Percentiles rank a stretch among this genome's conserved stretches.
Evolutionary conservation across 768 basidiomycete genomes (phyloP).

Genomic region (Exsudoporus frostii): DNA sequence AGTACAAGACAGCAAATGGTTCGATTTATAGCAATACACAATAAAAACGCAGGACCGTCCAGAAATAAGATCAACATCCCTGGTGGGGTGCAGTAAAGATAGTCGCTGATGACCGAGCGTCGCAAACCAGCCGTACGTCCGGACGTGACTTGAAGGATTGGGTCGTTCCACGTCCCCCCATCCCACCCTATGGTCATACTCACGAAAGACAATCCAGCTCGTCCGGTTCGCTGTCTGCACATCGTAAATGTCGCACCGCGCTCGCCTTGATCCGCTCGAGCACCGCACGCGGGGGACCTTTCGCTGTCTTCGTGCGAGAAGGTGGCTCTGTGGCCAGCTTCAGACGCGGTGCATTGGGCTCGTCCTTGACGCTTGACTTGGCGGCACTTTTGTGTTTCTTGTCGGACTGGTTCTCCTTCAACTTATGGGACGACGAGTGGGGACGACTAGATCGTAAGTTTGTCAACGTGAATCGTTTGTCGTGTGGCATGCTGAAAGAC

Average conservation of each 20-base stretch:
- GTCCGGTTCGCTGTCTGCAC: conserved; percentile 38
- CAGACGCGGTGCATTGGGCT: not conserved
- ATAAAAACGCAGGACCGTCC: not conserved
- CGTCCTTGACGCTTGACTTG: not conserved
- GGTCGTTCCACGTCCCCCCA: not conserved
- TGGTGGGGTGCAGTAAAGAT: not conserved
- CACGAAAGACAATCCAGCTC: conserved; percentile 46
- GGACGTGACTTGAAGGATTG: not conserved
- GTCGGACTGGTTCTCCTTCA: conserved; percentile 34
- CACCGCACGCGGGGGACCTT: conserved; percentile 39
- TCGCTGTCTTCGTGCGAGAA: conserved; percentile 15
- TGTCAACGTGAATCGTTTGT: not conserved
- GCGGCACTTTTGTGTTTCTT: not conserved
- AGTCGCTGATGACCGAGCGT: not conserved
- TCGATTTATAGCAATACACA: conserved; percentile 2
- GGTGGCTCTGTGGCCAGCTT: conserved; percentile 1
- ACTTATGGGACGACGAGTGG: conserved; percentile 25
- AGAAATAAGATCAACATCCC: not conserved
- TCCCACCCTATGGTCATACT: conserved; percentile 5
- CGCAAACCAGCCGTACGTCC: not conserved
- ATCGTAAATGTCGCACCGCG: conserved; percentile 15
- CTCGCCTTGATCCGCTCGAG: conserved; percentile 37
- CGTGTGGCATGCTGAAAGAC: not conserved
- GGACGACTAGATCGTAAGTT: not conserved
- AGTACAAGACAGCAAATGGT: not conserved